Conservation (phyloP, 768 basidiomycete species). For the Russula earlei region DNA sequence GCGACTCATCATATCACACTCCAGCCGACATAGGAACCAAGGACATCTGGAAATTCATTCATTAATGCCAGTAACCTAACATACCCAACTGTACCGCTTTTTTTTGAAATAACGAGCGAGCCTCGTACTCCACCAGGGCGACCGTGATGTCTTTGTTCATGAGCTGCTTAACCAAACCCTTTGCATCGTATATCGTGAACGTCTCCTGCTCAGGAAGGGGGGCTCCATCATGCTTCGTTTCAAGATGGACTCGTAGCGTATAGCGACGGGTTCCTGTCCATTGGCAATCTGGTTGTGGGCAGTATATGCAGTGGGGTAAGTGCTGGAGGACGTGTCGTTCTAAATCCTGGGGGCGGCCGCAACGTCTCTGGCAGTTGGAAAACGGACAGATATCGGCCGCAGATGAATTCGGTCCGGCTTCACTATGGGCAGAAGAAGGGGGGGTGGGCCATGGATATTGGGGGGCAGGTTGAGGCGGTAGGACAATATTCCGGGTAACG, state of each 20-base stretch:
- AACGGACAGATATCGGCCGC: too few relatives aligned
- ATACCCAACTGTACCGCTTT: background rate
- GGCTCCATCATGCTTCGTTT: background rate
- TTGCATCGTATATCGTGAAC: constrained; percentile 2
- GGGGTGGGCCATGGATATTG: too few relatives aligned
- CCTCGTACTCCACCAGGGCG: background rate
- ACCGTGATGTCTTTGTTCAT: background rate
- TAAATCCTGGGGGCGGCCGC: background rate
- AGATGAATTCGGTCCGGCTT: too few relatives aligned
- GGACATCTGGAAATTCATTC: too few relatives aligned
- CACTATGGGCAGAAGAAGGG: too few relatives aligned
- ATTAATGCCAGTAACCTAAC: background rate
- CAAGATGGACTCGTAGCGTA: background rate
- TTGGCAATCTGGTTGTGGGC: background rate
- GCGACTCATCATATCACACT: too few relatives aligned
- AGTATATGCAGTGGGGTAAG: background rate
- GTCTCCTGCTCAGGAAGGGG: background rate
- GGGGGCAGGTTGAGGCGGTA: too few relatives aligned
- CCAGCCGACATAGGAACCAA: too few relatives aligned
- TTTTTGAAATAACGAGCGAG: background rate
- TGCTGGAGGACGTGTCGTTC: background rate
- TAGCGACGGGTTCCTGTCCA: background rate
- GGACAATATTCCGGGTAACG: too few relatives aligned
- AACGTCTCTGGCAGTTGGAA: background rate
- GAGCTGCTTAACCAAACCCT: background rate